Percentiles rank a stretch among this genome's conserved stretches.
Conservation (phyloP, 495 filamentous ascomycete genomes). For the Saxispiralis lemnorum region DNA sequence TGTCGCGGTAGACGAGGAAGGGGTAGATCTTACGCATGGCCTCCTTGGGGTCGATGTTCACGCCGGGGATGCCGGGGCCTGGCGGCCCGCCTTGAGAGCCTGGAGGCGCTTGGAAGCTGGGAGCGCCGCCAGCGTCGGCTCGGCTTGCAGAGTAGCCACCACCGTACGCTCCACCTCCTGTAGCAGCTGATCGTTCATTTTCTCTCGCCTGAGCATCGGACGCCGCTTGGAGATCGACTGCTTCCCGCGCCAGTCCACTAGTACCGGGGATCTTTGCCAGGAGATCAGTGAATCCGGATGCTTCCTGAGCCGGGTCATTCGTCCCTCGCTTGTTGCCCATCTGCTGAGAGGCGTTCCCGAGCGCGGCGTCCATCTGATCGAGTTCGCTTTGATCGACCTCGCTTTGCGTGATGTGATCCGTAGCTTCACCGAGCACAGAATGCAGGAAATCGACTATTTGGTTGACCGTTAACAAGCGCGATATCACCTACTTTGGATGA, state of each 20-base stretch:
- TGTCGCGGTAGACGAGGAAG: constrained; percentile 84
- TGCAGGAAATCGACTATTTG: constrained; percentile 73
- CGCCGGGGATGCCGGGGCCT: constrained; percentile 43
- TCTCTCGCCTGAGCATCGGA: constrained; percentile 52
- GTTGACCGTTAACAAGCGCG: no score
- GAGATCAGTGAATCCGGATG: constrained; percentile 46
- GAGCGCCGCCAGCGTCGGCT: constrained; percentile 1
- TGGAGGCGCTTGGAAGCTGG: constrained; percentile 31
- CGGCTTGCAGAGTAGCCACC: constrained; percentile 18
- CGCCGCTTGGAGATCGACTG: constrained; percentile 51
- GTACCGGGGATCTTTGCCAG: constrained; percentile 65
- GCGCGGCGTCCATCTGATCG: constrained; percentile 65
- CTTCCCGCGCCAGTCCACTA: constrained; percentile 59
- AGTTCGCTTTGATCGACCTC: constrained; percentile 81
- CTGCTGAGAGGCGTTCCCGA: constrained; percentile 26
- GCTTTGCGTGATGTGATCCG: constrained; percentile 85
- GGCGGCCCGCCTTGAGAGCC: constrained; percentile 31
- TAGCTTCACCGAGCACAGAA: constrained; percentile 88
- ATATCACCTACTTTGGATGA: no score
- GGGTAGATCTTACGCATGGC: constrained; percentile 77
- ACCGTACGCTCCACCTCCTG: constrained; percentile 14
- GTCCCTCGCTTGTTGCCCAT: constrained; percentile 9
- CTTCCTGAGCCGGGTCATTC: constrained; percentile 25
- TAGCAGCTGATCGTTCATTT: constrained; percentile 11
- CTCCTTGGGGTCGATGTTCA: constrained; percentile 68